phyloP scores from a whole-genome alignment of 2,329 filamentous ascomycete genomes.

The Colletotrichum agaves region DNA sequence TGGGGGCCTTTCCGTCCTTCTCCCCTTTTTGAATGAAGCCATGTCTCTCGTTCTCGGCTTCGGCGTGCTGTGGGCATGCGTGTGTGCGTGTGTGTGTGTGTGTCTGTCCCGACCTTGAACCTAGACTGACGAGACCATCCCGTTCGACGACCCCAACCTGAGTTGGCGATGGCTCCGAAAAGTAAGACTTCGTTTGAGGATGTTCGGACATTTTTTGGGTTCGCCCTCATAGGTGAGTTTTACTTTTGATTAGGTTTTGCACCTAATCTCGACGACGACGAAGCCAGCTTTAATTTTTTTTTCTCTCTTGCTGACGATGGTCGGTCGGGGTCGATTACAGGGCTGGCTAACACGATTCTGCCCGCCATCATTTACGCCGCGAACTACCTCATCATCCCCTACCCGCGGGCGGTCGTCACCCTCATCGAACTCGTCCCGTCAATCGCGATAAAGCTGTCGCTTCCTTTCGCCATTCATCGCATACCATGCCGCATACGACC shows the following conservation, averaged over 20 bases:
- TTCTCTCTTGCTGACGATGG: neutral
- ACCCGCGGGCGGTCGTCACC: constrained; percentile 45
- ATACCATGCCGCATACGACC: constrained; percentile 44
- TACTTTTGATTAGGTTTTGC: neutral
- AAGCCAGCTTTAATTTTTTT: no score
- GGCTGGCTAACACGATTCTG: constrained; percentile 45
- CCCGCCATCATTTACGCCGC: constrained; percentile 46
- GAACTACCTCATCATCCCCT: constrained; percentile 50
- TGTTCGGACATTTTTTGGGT: constrained; percentile 16
- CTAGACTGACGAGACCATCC: neutral
- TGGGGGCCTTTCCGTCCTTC: neutral
- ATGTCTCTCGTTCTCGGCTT: constrained; percentile 7
- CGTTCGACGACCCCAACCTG: neutral
- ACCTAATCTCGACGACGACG: neutral
- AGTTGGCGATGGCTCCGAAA: constrained; percentile 17
- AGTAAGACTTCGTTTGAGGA: constrained; percentile 12
- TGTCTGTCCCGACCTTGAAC: neutral
- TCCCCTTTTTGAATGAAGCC: neutral
- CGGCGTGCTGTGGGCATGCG: neutral
- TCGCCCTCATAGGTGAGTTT: constrained; percentile 26
- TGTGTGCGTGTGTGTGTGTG: neutral
- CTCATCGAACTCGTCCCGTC: constrained; percentile 47
- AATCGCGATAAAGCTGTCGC: constrained; percentile 43
- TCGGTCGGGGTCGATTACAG: constrained; percentile 36
- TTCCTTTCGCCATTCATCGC: constrained; percentile 44